Conservation (phyloP, 2,329 filamentous ascomycete species). For the Pseudogymnoascus sp. region DNA sequence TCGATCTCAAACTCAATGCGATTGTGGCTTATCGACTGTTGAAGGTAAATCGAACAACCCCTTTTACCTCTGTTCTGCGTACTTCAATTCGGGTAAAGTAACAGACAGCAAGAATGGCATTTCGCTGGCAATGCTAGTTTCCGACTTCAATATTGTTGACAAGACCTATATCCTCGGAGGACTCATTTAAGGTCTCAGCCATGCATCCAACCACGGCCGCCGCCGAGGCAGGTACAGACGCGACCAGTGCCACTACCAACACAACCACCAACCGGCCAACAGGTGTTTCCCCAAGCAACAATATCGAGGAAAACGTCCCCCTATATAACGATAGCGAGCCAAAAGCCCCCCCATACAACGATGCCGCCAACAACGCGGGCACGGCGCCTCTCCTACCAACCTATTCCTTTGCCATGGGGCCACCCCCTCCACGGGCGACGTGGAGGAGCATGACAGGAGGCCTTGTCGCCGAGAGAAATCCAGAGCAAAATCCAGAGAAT, state of each 20-base stretch:
- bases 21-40: neutral
- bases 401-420: neutral
- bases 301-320: neutral
- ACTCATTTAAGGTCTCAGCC: neutral
- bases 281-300: too few relatives aligned
- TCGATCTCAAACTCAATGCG: neutral
- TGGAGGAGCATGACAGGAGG: neutral
- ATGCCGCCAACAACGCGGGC: neutral
- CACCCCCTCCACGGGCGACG: neutral
- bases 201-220: neutral
- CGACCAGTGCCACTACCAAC: neutral
- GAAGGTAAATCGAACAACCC: neutral
- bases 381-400: neutral
- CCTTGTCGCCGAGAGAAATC: neutral
- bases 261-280: neutral
- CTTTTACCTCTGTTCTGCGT: neutral
- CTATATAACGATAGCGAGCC: neutral
- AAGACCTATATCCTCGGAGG: neutral
- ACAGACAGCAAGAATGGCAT: neutral
- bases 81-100: neutral
- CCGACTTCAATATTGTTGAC: neutral
- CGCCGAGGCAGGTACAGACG: neutral
- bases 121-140: neutral
- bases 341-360: neutral
- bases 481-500: neutral